Base-by-base conservation (phyloP, 2,329 filamentous ascomycete genomes). In the Neofusicoccum cordaticola region DNA sequence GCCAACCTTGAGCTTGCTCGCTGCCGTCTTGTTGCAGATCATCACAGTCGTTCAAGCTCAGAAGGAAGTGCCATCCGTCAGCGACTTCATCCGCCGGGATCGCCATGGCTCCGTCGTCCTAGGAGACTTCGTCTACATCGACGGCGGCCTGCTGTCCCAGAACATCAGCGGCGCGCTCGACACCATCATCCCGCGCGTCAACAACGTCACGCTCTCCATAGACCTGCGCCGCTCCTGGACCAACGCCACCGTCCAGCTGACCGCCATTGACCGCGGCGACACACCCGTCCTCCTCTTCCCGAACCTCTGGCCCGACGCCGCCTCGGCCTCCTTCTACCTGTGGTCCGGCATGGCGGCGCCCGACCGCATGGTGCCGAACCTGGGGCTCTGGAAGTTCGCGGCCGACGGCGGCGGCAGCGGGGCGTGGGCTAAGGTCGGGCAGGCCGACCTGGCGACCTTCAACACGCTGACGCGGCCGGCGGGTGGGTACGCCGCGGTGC, bases 181-280 rank as follows among this genome's bases (percentile, higher is more conserved):
- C 58, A 9, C 58, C 44, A 17, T 42, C 34, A 5, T 37, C 6
- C 27, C 48, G 15, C 39, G 61, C 15, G 11, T 45, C 2, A 53
- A 63, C n/a, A 45, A 44, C 7, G 4, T 7, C 22, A 63, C 61
- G 7, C 48, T 63, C 13, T 34, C 48, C 48, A 52, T 63, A 39
- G 48, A 63, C 27, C 37, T 63, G 61, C 48, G 61, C 37, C 2
- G 17, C 15, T 52, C 48, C 27, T 63, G 61, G 61, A 63, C 61
- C 8, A 63, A 63, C 48, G 39, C 27, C 22, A 53, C 48, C 8
- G 61, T 63, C 22, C 2, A 47, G 5, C 44, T 63, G 15, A 52
- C 27, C 7, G 4, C 3, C 2, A 45, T 63, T 9, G 34, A 53
- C 50, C 51, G 50, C n/a, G 41, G 47, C 37, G 50, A 41, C 19